Percentiles rank a stretch among this genome's conserved stretches.
Evolutionary conservation across 225 moss, liverwort and hornwort genomes (phyloP).

Genomic region (Lunularia cruciata): DNA sequence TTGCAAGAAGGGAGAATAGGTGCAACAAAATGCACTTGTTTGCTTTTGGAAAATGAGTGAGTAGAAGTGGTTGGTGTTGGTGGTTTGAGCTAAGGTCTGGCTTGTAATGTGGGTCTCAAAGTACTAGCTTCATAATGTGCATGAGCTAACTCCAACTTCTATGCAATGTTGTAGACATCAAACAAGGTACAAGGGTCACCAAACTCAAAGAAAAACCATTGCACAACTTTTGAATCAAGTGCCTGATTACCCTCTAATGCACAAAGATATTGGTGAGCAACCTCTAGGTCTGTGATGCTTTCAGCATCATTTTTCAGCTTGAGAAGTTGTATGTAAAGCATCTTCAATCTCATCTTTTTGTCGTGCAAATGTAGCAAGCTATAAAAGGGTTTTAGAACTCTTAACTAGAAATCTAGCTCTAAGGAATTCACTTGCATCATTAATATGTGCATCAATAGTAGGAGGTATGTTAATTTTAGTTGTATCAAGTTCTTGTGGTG

Average conservation of each 20-base stretch:
- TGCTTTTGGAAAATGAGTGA: too few species aligned
- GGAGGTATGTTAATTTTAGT: background rate
- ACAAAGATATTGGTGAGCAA: background rate
- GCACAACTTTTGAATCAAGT: slow-evolving; percentile 3
- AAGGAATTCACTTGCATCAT: background rate
- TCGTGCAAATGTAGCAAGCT: too few species aligned
- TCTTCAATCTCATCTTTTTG: too few species aligned
- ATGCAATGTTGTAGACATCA: background rate
- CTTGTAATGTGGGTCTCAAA: background rate
- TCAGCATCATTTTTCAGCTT: background rate
- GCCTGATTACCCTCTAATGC: background rate
- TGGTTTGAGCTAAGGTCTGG: background rate
- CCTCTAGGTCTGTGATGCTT: background rate
- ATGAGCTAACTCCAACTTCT: slow-evolving; percentile 10
- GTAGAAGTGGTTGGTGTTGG: background rate
- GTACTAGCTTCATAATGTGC: too few species aligned
- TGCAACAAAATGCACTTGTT: background rate
- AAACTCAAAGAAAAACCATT: background rate
- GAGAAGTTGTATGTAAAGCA: too few species aligned
- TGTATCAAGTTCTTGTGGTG: background rate
- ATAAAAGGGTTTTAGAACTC: background rate
- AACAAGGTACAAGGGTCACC: background rate
- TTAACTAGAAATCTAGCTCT: background rate
- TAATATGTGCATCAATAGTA: too few species aligned
- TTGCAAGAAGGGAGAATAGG: too few species aligned